Evolutionary conservation across 2,329 filamentous ascomycete genomes (phyloP).

Genomic region (Aciculosporium take): DNA sequence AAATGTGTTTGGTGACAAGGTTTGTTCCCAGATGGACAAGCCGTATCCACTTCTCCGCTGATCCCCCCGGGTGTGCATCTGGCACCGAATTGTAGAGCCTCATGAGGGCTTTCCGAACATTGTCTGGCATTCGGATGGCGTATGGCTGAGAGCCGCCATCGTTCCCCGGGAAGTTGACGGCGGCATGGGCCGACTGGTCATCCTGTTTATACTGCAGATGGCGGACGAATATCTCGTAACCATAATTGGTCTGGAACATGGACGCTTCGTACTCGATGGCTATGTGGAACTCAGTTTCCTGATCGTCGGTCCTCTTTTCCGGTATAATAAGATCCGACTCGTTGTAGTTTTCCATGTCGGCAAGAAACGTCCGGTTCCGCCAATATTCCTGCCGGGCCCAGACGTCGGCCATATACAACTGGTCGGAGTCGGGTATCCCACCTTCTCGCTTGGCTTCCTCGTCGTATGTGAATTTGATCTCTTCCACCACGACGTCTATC

Average conservation of each 20-base stretch:
- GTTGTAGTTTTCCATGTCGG: constrained; percentile 10
- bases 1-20: constrained; percentile 22
- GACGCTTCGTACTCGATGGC: constrained; percentile 26
- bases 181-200: constrained; percentile 12
- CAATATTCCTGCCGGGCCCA: constrained; percentile 29
- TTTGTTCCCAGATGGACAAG: constrained; percentile 22
- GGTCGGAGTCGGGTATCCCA: constrained; percentile 24
- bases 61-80: constrained; percentile 13
- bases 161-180: constrained; percentile 13
- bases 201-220: constrained; percentile 19
- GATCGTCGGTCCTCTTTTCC: constrained; percentile 7
- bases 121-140: constrained; percentile 18
- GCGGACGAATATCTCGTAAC: constrained; percentile 20
- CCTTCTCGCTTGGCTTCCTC: too few relatives aligned
- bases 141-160: constrained; percentile 16
- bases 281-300: constrained; percentile 21
- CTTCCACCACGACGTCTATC: constrained; percentile 14
- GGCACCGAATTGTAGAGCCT: constrained; percentile 18
- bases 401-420: constrained; percentile 28
- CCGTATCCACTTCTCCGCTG: constrained; percentile 18
- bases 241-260: constrained; percentile 25
- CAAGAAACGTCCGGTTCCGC: constrained; percentile 16
- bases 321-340: constrained; percentile 11
- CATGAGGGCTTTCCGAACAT: constrained; percentile 15
- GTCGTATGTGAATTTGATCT: constrained; percentile 21